Evolutionary conservation across 2,329 filamentous ascomycete genomes (phyloP), one percentile per base, ranked within the genome.

Genomic region (Hypoxylon sp.): DNA sequence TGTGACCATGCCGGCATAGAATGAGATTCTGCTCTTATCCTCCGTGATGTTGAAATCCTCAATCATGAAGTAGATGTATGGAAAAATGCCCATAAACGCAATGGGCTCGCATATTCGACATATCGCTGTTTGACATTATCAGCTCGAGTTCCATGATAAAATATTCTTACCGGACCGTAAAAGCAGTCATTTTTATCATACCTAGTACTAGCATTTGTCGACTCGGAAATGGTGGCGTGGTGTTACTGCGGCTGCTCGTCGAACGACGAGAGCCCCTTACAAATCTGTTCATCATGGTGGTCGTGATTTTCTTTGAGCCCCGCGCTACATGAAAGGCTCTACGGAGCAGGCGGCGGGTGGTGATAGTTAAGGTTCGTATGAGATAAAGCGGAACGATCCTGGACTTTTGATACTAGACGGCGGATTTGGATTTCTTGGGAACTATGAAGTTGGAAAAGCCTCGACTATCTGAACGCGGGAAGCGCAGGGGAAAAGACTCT

Each of bases 61-160:
- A 63, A 97, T 88, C 94, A 99, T 97, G 77, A 89, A 93, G 77
- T 96, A 97, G 63, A 96, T 91, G 73, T 97, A 99, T 1, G 94
- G 94, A 70, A 99, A 97, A 63, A 97, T 97, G 44, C 92, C 97
- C 91, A 97, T 97, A 79, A 99, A 97, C 4, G 94, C 94, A 71
- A 99, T 97, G 42, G 94, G 94, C 71, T 99, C 94, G 78, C 91
- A 97, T 77, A 99, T 93, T 68, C 94, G 88, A 75, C 92, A 96
- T 67, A 96, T 80, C 34, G 91, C 92, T 95, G 58, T 21, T 55
- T 35, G 15, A 25, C 37, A 44, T 45, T n/a, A 36, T 58, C 40
- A 58, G 55, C 44, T 27, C 25, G 8, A 29, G 30, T 9, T 43
- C 32, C 34, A 46, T 38, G 19, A 15, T 17, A 29, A 6, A 20